These are phyloP conservation scores for Ophiocordyceps camponoti-saundersi DNA, from an alignment of 2,329 filamentous ascomycete species.

Conservation along the genomic window DNA sequence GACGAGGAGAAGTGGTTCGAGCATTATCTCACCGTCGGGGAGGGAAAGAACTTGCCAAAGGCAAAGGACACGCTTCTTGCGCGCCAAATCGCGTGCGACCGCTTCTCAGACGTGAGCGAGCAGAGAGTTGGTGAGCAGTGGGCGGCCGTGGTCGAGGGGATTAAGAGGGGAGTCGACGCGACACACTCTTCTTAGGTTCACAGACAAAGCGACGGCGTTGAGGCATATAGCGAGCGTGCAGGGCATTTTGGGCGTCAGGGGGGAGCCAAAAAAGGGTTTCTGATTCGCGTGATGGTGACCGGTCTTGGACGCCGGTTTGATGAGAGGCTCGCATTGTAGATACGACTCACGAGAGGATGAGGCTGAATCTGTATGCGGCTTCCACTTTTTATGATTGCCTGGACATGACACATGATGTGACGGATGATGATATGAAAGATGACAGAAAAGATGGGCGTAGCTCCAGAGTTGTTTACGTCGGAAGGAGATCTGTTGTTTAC, in stretches of 20 bases:
- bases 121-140: conserved; percentile 26
- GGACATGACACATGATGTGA: too few species aligned
- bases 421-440: too few species aligned
- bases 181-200: conserved; percentile 3
- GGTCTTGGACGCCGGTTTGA: too few species aligned
- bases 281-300: too few species aligned
- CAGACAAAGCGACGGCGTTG: not conserved
- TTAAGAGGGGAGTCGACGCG: conserved; percentile 21
- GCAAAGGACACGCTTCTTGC: conserved; percentile 61
- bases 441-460: too few species aligned
- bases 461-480: too few species aligned
- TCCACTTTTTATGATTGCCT: too few species aligned
- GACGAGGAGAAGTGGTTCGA: conserved; percentile 62
- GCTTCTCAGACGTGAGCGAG: conserved; percentile 29
- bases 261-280: too few species aligned
- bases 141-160: conserved; percentile 32
- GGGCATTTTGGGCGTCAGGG: conserved; percentile 2
- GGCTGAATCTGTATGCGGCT: too few species aligned
- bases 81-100: conserved; percentile 53
- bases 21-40: conserved; percentile 46
- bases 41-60: conserved; percentile 44
- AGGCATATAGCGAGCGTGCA: not conserved
- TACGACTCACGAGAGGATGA: too few species aligned
- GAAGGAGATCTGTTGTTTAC: too few species aligned
- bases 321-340: too few species aligned